A percentile compares a stretch with the other conserved stretches of the same genome.
These are phyloP conservation scores for Euphorbia corollata DNA, from an alignment of 441 rosid species.

Conservation along the genomic window DNA sequence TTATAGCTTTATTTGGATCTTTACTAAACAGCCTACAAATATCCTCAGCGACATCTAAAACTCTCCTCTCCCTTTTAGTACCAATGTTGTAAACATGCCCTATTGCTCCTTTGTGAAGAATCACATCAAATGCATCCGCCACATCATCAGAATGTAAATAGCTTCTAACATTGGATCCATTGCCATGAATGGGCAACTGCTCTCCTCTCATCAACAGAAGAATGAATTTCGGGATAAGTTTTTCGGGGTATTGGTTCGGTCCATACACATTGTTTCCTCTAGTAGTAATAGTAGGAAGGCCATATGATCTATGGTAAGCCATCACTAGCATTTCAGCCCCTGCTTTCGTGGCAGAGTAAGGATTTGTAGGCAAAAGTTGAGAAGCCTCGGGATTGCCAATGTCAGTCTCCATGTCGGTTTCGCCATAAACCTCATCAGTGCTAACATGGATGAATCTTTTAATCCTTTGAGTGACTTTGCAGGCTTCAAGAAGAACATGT, in stretches of 20 bases:
- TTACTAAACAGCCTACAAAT: not conserved
- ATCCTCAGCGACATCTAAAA: conserved; percentile 8
- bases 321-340: conserved; percentile 11
- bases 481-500: conserved; percentile 8
- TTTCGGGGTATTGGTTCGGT: conserved; percentile 6
- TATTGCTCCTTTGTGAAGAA: conserved; percentile 4
- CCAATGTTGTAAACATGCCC: conserved; percentile 12
- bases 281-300: conserved; percentile 6
- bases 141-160: conserved; percentile 4
- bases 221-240: conserved; percentile 7
- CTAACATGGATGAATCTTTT: conserved; percentile 9
- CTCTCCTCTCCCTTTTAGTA: conserved; percentile 1
- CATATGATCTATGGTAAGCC: conserved; percentile 11
- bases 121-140: conserved; percentile 8
- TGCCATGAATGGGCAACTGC: conserved; percentile 5
- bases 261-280: conserved; percentile 11
- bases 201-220: conserved; percentile 9
- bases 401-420: conserved; percentile 8
- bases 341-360: conserved; percentile 8
- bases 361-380: conserved; percentile 7
- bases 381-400: conserved; percentile 10
- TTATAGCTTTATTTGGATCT: conserved; percentile 1
- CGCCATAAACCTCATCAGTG: conserved; percentile 9
- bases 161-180: conserved; percentile 10
- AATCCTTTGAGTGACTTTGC: conserved; percentile 5